Conservation (phyloP, 2,329 filamentous ascomycete genomes). For the Aureobasidium musti region DNA sequence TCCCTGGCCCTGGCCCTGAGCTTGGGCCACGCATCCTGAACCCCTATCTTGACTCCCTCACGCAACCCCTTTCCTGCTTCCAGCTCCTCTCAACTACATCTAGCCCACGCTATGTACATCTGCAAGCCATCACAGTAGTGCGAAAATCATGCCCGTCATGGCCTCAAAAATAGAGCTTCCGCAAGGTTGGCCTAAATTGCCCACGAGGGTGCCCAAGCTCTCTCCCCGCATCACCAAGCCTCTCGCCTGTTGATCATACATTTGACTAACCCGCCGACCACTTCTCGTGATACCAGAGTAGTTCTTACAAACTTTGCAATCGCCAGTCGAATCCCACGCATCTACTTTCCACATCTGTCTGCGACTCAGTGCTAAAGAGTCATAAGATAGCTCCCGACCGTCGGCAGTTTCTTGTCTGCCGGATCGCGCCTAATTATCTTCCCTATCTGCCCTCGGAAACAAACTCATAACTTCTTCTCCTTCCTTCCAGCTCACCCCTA, state of each 20-base stretch:
- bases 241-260: slow-evolving; percentile 20
- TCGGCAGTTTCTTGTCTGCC: not conserved
- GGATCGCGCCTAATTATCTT: slow-evolving; percentile 6
- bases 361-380: not conserved
- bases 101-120: not conserved
- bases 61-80: not conserved
- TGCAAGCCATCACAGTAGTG: not conserved
- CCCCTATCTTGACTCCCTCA: slow-evolving; percentile 3
- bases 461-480: not conserved
- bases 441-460: not conserved
- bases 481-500: not conserved
- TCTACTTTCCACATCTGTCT: not conserved
- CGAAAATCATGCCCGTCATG: not conserved
- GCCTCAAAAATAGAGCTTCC: slow-evolving; percentile 1
- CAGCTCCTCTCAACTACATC: not conserved
- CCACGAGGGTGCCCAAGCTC: slow-evolving; percentile 21
- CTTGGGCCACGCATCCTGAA: slow-evolving; percentile 9
- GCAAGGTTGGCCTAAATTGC: slow-evolving; percentile 5
- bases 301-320: not conserved
- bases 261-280: slow-evolving; percentile 25
- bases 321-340: not conserved
- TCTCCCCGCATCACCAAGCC: not conserved
- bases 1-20: not conserved
- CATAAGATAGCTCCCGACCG: slow-evolving; percentile 2
- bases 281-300: not conserved